Conservation (phyloP, 2,329 filamentous ascomycete species). For the Exophiala alcalophila region DNA sequence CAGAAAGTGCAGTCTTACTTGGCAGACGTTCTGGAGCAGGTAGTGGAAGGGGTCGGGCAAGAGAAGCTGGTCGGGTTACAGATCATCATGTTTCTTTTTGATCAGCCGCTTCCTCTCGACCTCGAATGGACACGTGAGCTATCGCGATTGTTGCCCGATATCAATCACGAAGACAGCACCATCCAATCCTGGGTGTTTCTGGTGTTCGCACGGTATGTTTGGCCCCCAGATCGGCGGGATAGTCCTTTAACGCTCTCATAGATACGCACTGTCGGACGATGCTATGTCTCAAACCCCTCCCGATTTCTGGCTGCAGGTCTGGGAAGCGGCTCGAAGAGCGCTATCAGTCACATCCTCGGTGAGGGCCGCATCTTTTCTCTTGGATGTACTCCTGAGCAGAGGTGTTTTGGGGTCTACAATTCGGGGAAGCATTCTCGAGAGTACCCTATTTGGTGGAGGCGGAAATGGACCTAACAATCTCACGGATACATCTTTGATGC, state of each 20-base stretch:
- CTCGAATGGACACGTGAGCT: slow-evolving; percentile 6
- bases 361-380: slow-evolving; percentile 22
- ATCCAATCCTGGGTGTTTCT: slow-evolving; percentile 23
- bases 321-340: slow-evolving; percentile 21
- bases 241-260: neutral
- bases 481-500: slow-evolving; percentile 71
- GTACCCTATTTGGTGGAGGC: slow-evolving; percentile 53
- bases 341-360: slow-evolving; percentile 13
- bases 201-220: slow-evolving; percentile 17
- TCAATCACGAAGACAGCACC: slow-evolving; percentile 17
- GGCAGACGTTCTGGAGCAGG: slow-evolving; percentile 15
- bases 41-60: slow-evolving; percentile 10
- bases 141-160: slow-evolving; percentile 7
- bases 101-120: slow-evolving; percentile 11
- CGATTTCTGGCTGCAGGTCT: slow-evolving; percentile 21
- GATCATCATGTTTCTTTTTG: slow-evolving; percentile 21
- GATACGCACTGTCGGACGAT: neutral
- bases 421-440: slow-evolving; percentile 14
- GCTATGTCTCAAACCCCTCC: neutral
- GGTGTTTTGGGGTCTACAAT: slow-evolving; percentile 9
- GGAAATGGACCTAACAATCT: slow-evolving; percentile 74
- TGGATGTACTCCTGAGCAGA: slow-evolving; percentile 17
- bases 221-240: too few relatives aligned
- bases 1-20: slow-evolving; percentile 15
- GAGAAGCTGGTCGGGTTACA: slow-evolving; percentile 22